Evolutionary conservation across 495 filamentous ascomycete species (phyloP), one percentile per base, ranked within the genome.

Genomic region (Xylaria sp.): DNA sequence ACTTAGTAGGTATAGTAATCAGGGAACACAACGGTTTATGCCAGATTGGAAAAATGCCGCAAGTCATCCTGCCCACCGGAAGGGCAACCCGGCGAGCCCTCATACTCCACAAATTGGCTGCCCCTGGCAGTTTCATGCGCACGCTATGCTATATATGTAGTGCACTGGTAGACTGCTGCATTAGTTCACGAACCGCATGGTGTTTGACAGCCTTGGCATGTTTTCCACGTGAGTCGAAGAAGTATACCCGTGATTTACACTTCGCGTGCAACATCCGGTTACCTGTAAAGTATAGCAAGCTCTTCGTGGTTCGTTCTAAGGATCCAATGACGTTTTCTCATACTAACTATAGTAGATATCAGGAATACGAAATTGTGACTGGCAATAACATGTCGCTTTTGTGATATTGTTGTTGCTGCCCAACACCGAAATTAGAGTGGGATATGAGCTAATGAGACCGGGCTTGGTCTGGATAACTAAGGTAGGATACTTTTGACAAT

Each of bases 141-240:
- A 37, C 2, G 17, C 24, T 53, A 53, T 29, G 50, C 50, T 29
- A 3, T 53, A 29, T 26, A 6, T 12, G 48, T 9, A 12, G 3
- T 29, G 26, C 17, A 15, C 3, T 3, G 6, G 1, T 53, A 29
- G 58, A 53, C 21, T 59, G 2, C 33, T 59, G 57, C 31, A 59
- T 17, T 59, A 33, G 31, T 12, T 59, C 19, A 59, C 33, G 57
- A 59, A 48, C 62, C 52, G 35, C 64, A 67, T 66, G 35, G 46
- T 43, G 21, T 67, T 67, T 67, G 64, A 43, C 29, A 67, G 31
- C 64, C 64, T 67, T 67, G 64, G 64, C 64, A 14, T 52, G 12
- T 55, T 55, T 55, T 55, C 35, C 48, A 55, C n/a, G 46, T 35
- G 62, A 55, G 48, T 19, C 15, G 35, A 40, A 53, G 11, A 24